Percentiles rank a stretch among this genome's conserved stretches.
Conservation (phyloP, 2,329 filamentous ascomycete genomes). For the Ascochyta pisi region DNA sequence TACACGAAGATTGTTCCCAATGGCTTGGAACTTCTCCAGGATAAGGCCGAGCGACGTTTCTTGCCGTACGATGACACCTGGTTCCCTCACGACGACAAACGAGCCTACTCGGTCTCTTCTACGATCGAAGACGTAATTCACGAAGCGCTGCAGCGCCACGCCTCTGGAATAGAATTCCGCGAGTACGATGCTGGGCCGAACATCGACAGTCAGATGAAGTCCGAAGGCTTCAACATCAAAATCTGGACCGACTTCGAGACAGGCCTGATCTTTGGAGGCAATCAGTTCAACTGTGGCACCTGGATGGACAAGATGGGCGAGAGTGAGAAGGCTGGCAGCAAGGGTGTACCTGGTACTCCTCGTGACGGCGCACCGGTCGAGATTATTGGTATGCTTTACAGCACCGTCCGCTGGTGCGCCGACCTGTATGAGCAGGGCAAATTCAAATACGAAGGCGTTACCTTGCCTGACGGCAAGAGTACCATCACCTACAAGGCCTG, state of each 20-base stretch:
- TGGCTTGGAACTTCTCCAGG: conserved; percentile 74
- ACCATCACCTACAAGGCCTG: conserved; percentile 76
- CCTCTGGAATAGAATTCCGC: conserved; percentile 86
- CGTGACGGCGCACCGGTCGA: conserved; percentile 94
- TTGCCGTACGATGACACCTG: conserved; percentile 95
- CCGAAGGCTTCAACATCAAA: conserved; percentile 90
- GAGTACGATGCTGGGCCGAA: conserved; percentile 91
- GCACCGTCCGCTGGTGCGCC: conserved; percentile 81
- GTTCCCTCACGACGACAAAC: conserved; percentile 80
- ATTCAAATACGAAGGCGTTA: conserved; percentile 77
- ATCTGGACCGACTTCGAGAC: conserved; percentile 90
- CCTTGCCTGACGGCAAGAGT: conserved; percentile 63
- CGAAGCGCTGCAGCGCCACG: conserved; percentile 91
- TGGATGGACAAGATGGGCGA: conserved; percentile 99
- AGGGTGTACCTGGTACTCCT: conserved; percentile 94
- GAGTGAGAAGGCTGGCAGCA: conserved; percentile 85
- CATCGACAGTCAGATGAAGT: conserved; percentile 91
- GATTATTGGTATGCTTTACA: conserved; percentile 93
- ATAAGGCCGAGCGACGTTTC: conserved; percentile 83
- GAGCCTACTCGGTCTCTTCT: conserved; percentile 84
- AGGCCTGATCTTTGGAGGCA: conserved; percentile 92
- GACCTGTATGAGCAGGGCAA: conserved; percentile 70
- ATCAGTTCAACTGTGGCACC: conserved; percentile 92
- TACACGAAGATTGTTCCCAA: conserved; percentile 83
- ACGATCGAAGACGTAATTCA: conserved; percentile 90